phyloP scores from a whole-genome alignment of 140 eudicot species.

The Bidens hawaiensis region DNA sequence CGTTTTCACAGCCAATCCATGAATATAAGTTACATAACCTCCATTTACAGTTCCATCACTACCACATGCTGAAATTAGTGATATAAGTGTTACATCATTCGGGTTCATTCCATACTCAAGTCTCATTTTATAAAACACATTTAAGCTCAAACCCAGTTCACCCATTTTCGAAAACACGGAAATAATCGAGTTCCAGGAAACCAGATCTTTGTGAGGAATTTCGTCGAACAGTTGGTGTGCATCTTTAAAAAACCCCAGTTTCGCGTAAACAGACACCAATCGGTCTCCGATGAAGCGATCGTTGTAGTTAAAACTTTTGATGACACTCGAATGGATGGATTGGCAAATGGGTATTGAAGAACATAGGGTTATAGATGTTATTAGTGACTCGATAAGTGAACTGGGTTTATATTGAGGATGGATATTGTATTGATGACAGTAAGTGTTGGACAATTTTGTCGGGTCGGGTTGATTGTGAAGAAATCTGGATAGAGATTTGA shows the following conservation, averaged over 20 bases:
- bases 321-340: constrained; percentile 21
- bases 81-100: constrained; percentile 46
- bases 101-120: constrained; percentile 34
- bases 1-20: constrained; percentile 36
- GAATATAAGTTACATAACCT: constrained; percentile 30
- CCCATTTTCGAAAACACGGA: constrained; percentile 31
- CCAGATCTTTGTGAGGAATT: constrained; percentile 44
- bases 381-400: constrained; percentile 21
- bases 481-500: constrained; percentile 5
- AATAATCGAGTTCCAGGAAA: constrained; percentile 49
- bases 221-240: constrained; percentile 53
- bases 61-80: constrained; percentile 35
- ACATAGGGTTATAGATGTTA: constrained; percentile 23
- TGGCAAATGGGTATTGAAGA: constrained; percentile 24
- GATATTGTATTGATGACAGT: not conserved
- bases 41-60: constrained; percentile 31
- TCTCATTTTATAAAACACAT: constrained; percentile 32
- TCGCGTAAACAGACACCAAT: constrained; percentile 36
- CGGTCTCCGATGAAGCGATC: constrained; percentile 53
- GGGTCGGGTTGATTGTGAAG: not conserved
- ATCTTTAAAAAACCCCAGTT: constrained; percentile 17
- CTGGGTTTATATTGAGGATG: constrained; percentile 6
- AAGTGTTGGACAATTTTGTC: not conserved
- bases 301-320: constrained; percentile 32
- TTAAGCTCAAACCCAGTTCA: constrained; percentile 29